These are phyloP conservation scores for Hordeum pubiflorum DNA, from an alignment of 202 grass and related monocot species.

Conservation along the genomic window DNA sequence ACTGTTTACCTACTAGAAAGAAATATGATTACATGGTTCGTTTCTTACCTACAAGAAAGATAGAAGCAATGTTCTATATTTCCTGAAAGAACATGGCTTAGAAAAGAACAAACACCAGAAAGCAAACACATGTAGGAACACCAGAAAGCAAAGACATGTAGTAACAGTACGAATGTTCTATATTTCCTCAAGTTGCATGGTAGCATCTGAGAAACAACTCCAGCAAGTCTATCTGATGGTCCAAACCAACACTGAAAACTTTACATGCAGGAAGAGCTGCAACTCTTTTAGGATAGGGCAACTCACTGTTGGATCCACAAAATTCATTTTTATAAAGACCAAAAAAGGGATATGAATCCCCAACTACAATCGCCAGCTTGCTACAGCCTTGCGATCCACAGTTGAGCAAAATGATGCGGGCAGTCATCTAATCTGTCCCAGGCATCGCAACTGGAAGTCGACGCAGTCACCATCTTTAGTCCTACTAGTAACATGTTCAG, in stretches of 20 bases:
- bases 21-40: no score
- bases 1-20: no score
- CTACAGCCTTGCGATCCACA: constrained; percentile 5
- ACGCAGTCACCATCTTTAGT: background rate
- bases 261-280: background rate
- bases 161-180: background rate
- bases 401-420: background rate
- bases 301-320: background rate
- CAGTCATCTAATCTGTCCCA: background rate
- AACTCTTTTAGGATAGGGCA: background rate
- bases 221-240: background rate
- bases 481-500: background rate
- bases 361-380: background rate
- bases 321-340: background rate
- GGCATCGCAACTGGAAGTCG: background rate
- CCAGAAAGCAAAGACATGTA: background rate
- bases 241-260: background rate
- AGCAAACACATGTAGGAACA: background rate
- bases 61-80: background rate
- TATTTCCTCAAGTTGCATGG: background rate
- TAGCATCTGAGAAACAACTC: background rate
- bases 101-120: background rate
- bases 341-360: background rate
- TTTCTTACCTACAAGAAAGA: background rate
- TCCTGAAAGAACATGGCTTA: background rate